Percentiles rank a stretch among this genome's conserved stretches.
These are phyloP conservation scores for Neurospora sp. DNA, from an alignment of 495 filamentous ascomycete genomes.

Conservation along the genomic window DNA sequence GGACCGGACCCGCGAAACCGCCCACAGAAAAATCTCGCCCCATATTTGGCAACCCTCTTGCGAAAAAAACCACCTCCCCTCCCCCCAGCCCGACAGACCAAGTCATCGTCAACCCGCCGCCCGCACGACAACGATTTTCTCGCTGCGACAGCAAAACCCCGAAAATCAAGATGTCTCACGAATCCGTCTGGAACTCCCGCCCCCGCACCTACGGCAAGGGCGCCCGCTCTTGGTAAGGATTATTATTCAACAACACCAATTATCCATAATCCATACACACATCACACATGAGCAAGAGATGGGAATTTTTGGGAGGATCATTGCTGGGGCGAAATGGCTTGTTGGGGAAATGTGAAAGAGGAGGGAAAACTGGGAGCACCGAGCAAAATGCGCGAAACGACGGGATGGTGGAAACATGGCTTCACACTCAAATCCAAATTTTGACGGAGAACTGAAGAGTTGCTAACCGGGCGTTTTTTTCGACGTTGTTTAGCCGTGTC, in stretches of 20 bases:
- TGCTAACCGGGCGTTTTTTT: conserved; percentile 12
- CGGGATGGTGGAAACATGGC: background rate
- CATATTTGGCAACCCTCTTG: conserved; percentile 13
- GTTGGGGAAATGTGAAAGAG: background rate
- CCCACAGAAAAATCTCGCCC: conserved; percentile 23
- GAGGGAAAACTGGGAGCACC: background rate
- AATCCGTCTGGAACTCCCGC: conserved; percentile 98
- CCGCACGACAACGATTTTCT: conserved; percentile 3
- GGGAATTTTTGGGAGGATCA: background rate
- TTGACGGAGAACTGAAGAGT: conserved; percentile 9
- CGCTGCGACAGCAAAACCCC: conserved; percentile 1
- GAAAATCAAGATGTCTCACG: conserved; percentile 79
- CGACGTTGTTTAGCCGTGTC: conserved; percentile 59
- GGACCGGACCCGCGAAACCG: conserved; percentile 13
- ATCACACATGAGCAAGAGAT: conserved; percentile 1
- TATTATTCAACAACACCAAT: background rate
- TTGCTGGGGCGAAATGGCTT: background rate
- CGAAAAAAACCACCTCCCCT: conserved; percentile 8
- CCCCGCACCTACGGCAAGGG: conserved; percentile 96
- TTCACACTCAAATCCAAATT: background rate
- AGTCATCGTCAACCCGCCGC: conserved; percentile 8
- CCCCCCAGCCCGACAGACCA: background rate
- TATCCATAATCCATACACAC: background rate
- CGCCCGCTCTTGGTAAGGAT: conserved; percentile 71
- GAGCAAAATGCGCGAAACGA: background rate